Conservation (phyloP, 495 filamentous ascomycete genomes). For the Penicillium malachiteum region DNA sequence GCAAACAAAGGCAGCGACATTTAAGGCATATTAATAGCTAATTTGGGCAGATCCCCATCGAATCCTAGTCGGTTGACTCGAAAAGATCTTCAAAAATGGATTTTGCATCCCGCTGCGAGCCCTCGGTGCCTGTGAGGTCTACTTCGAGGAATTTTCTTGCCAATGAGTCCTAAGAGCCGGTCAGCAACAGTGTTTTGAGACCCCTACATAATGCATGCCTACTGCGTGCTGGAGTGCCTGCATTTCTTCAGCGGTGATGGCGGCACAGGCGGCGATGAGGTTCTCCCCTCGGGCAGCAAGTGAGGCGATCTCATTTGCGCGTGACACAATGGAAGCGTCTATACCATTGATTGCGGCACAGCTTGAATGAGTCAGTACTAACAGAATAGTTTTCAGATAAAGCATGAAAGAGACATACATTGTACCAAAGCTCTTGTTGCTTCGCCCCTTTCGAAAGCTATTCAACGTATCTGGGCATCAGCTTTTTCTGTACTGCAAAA, state of each 20-base stretch:
- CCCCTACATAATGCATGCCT: conserved; percentile 5
- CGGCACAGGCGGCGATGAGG: conserved; percentile 66
- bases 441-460: conserved; percentile 62
- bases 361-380: conserved; percentile 21
- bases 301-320: conserved; percentile 73
- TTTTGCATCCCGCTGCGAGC: conserved; percentile 6
- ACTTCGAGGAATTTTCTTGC: conserved; percentile 36
- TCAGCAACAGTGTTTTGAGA: not conserved
- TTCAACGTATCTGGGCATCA: conserved; percentile 11
- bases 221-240: conserved; percentile 64
- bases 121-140: conserved; percentile 21
- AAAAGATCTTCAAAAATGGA: conserved; percentile 26
- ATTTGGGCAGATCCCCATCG: not conserved
- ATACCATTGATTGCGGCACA: conserved; percentile 87
- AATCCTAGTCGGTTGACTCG: conserved; percentile 5
- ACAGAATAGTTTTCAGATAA: too few relatives aligned
- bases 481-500: not conserved
- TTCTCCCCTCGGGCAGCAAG: conserved; percentile 73
- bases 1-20: not conserved
- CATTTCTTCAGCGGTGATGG: conserved; percentile 58
- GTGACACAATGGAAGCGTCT: conserved; percentile 64
- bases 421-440: conserved; percentile 80
- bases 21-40: not conserved
- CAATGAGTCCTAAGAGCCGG: conserved; percentile 30
- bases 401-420: conserved; percentile 41